Base-by-base conservation (phyloP, 768 basidiomycete genomes). In the Pisolithus albus region DNA sequence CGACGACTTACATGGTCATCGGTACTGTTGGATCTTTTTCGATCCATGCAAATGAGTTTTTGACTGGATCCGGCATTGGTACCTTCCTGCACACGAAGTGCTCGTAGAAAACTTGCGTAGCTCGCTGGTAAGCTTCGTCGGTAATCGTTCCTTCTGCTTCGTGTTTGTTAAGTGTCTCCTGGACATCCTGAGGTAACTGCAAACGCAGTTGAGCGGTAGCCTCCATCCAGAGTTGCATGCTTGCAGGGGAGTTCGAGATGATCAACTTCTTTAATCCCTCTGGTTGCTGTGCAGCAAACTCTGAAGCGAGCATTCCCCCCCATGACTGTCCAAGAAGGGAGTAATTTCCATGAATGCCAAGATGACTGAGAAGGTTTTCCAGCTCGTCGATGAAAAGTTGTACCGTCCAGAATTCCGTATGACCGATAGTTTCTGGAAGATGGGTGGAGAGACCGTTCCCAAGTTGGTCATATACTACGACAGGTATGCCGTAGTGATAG, bases 391-490 rank as follows among this genome's bases (percentile, higher is more conserved):
- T 62, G 66, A 80, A 81, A 5, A 82, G 68, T 49, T 73, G 61
- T 26, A 66, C 60, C 16, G 69, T 77, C 79, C 79, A 81, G 65
- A 83, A 82, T 11, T 39, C 37, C 1, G 59, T 54, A 30, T 73
- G 69, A 13, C 66, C 68, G 6, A 59, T 68, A 56, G 77, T 80
- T 53, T 80, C 75, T 8, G 61, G 74, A 18, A 81, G 67, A 55
- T 80, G 78, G 8, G 79, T 79, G 11, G 80, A 82, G 23, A 64
- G 63, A n/a, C 79, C 79, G 50, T 64, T 72, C 7, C 80, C 81
- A 42, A 83, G 52, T 58, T 82, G 81, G 59, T 80, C 78, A 63
- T 82, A 82, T 43, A 80, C 57, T 38, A 83, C 57, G 56, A 82
- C 68, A 10, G 79, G 78, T 43, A 75, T 77, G 28, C 55, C 44